These are phyloP conservation scores for Lagenidium giganteum DNA, from an alignment of 352 stramenopile genomes.

Conservation along the genomic window DNA sequence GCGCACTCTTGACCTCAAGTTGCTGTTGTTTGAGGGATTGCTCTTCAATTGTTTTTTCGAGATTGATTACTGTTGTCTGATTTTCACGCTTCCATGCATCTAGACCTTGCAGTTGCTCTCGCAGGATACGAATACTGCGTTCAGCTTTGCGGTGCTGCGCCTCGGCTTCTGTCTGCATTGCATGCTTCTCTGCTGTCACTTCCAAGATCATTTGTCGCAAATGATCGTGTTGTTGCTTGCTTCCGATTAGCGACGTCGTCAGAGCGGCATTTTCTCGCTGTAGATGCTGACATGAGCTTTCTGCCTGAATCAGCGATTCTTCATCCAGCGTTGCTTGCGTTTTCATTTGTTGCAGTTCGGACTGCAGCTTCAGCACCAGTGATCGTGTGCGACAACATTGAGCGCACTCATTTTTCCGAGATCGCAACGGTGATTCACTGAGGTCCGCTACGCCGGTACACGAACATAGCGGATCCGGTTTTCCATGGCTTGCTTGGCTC, in stretches of 20 bases:
- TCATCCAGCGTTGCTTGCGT: constrained; percentile 31
- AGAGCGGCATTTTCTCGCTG: constrained; percentile 43
- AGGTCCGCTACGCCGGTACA: background rate
- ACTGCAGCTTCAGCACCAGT: constrained; percentile 34
- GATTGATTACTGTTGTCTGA: constrained; percentile 13
- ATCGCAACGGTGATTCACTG: constrained; percentile 17
- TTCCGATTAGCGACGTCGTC: constrained; percentile 28
- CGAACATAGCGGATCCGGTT: too few species aligned
- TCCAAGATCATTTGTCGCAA: constrained; percentile 38
- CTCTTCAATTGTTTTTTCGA: background rate
- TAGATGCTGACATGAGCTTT: constrained; percentile 32
- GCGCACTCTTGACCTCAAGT: too few species aligned
- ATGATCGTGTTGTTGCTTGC: constrained; percentile 54
- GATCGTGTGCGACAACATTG: constrained; percentile 29
- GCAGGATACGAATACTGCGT: constrained; percentile 22
- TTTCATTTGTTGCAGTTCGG: constrained; percentile 42
- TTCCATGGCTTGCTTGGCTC: too few species aligned
- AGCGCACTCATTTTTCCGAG: constrained; percentile 24
- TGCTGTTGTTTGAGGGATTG: constrained; percentile 5
- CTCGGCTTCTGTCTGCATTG: constrained; percentile 34
- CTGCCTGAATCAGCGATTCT: constrained; percentile 33
- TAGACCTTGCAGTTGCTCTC: constrained; percentile 26
- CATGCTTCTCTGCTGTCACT: constrained; percentile 45
- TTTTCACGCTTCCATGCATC: constrained; percentile 22
- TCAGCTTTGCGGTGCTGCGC: constrained; percentile 26